Percentiles rank a stretch among this genome's conserved stretches.
Evolutionary conservation across 108 stramenopile genomes (phyloP).

Genomic region (Stephanodiscus triporus): DNA sequence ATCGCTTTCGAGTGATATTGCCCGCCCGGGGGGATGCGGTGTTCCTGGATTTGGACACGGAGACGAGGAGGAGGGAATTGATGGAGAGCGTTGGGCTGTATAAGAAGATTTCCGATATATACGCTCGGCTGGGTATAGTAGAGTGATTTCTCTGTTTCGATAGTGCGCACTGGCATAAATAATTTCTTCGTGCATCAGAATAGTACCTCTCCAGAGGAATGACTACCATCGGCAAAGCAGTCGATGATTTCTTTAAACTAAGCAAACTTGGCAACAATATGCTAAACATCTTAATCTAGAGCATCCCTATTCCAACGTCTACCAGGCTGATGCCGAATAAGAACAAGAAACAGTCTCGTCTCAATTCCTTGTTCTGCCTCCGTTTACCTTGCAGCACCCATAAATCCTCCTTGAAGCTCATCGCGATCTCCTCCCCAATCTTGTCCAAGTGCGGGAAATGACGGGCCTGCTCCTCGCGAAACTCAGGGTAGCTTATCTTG

Average conservation of each 20-base stretch:
- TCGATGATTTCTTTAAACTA: neutral
- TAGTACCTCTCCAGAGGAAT: neutral
- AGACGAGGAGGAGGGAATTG: slow-evolving; percentile 43
- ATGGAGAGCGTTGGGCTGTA: slow-evolving; percentile 52
- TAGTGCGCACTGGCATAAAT: neutral
- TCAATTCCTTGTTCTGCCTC: slow-evolving; percentile 71
- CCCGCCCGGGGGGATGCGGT: slow-evolving; percentile 76
- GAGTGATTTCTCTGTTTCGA: slow-evolving; percentile 16
- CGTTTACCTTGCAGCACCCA: slow-evolving; percentile 81
- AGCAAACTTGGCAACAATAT: neutral
- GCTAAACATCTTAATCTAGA: neutral
- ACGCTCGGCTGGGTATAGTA: slow-evolving; percentile 50
- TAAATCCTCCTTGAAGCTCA: slow-evolving; percentile 83
- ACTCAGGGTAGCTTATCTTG: slow-evolving; percentile 83
- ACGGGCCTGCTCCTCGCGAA: slow-evolving; percentile 72
- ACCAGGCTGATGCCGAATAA: slow-evolving; percentile 70
- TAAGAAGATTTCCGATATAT: slow-evolving; percentile 53
- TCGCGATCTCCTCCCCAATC: slow-evolving; percentile 70
- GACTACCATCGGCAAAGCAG: neutral
- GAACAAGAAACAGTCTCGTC: slow-evolving; percentile 71
- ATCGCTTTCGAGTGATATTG: slow-evolving; percentile 70
- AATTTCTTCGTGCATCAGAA: neutral
- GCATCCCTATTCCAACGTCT: slow-evolving; percentile 59
- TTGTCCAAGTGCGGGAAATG: slow-evolving; percentile 84
- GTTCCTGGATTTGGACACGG: slow-evolving; percentile 49